Conservation (phyloP, 495 filamentous ascomycete species). For the Neurospora sp. region DNA sequence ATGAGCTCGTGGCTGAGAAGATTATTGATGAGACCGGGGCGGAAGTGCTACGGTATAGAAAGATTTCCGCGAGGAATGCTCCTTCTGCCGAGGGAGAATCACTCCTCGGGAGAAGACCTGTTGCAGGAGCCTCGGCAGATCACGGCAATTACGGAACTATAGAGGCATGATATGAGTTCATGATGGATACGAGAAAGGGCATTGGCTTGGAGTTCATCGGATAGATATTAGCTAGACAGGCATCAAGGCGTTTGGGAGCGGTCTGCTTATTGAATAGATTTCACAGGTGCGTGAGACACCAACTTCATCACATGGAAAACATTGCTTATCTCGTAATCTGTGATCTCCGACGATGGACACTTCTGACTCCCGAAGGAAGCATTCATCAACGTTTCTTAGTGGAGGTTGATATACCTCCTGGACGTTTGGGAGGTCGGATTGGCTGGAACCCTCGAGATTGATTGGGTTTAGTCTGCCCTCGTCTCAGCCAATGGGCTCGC, state of each 20-base stretch:
- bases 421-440: not conserved
- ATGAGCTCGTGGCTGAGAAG: constrained; percentile 32
- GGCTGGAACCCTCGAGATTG: not conserved
- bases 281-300: not conserved
- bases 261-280: not conserved
- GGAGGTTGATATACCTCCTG: not conserved
- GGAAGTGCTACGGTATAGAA: constrained; percentile 34
- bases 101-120: not conserved
- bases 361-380: not conserved
- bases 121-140: not conserved
- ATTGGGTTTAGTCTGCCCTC: not conserved
- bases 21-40: constrained; percentile 28
- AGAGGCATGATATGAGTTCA: not conserved
- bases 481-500: not conserved
- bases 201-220: not conserved
- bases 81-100: not conserved
- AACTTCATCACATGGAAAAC: not conserved
- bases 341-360: not conserved
- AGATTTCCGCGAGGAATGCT: not conserved
- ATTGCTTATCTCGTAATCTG: not conserved
- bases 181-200: not conserved
- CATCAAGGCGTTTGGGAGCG: not conserved
- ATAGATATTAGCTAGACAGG: not conserved
- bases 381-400: not conserved
- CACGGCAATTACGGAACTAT: not conserved